phyloP scores from a whole-genome alignment of 78 protist species.

The Chrysochromulina tobinii region DNA sequence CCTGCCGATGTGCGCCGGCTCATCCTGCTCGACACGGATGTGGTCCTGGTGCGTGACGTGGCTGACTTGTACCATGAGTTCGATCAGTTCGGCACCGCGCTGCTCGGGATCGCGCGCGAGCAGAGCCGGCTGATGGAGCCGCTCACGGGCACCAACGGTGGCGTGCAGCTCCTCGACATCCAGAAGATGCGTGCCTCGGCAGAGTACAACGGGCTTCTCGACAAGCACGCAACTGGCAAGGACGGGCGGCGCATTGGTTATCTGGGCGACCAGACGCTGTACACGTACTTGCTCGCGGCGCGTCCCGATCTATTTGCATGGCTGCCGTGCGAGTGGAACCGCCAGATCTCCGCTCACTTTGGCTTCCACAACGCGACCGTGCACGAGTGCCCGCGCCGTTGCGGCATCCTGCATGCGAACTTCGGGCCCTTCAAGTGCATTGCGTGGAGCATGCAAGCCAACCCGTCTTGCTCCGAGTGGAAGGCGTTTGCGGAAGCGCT shows the following conservation, averaged over 20 bases:
- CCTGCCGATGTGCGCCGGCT: neutral
- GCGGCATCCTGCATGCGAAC: conserved; percentile 11
- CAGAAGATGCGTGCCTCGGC: neutral
- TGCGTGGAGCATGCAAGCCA: neutral
- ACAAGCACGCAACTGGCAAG: neutral
- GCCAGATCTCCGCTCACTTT: neutral
- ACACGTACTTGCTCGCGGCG: neutral
- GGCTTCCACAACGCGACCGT: neutral
- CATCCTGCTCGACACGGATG: conserved; percentile 3
- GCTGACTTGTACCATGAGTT: neutral
- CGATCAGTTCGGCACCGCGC: neutral
- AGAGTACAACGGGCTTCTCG: neutral
- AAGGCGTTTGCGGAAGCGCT: no score
- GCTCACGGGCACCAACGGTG: neutral
- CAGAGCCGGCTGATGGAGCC: neutral
- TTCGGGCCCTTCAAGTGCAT: neutral
- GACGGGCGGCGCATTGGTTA: neutral
- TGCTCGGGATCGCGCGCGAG: conserved; percentile 9
- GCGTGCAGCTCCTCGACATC: conserved; percentile 2
- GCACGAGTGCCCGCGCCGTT: neutral
- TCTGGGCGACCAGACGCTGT: conserved; percentile 13
- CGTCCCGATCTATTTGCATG: neutral
- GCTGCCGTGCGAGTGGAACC: conserved; percentile 2
- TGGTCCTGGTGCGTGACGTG: neutral
- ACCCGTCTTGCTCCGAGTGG: neutral